Evolutionary conservation across 176 grass and related monocot genomes (phyloP).

Genomic region (Saccharum spontaneum): DNA sequence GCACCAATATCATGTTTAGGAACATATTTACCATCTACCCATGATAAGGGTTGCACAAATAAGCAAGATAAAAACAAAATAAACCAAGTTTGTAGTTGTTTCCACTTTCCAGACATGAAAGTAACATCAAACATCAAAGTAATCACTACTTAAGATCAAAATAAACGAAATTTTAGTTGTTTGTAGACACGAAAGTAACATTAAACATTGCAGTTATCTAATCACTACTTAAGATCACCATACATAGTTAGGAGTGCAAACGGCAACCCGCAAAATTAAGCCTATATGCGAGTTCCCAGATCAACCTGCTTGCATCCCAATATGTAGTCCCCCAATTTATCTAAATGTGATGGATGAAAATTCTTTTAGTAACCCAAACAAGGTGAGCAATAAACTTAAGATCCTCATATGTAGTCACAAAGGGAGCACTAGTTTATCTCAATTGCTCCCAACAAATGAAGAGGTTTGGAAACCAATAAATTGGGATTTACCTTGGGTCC

Average conservation of each 20-base stretch:
- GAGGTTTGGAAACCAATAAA: neutral
- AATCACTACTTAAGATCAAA: too few relatives aligned
- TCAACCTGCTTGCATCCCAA: too few relatives aligned
- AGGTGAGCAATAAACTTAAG: too few relatives aligned
- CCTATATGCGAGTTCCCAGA: too few relatives aligned
- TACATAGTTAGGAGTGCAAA: too few relatives aligned
- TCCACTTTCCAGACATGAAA: neutral
- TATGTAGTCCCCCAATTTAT: neutral
- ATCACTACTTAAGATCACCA: too few relatives aligned
- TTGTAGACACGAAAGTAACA: too few relatives aligned
- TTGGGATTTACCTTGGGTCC: constrained; percentile 73
- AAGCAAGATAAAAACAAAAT: neutral
- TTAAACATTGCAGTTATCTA: too few relatives aligned
- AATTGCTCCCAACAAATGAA: neutral
- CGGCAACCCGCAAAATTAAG: too few relatives aligned
- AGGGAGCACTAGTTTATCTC: neutral
- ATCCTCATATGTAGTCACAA: neutral
- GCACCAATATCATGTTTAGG: constrained; percentile 10
- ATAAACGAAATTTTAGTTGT: too few relatives aligned
- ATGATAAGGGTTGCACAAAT: neutral
- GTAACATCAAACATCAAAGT: neutral
- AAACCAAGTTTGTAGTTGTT: neutral
- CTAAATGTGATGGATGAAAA: neutral
- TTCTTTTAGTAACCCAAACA: too few relatives aligned
- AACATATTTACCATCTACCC: neutral